Evolutionary conservation across 2,329 filamentous ascomycete genomes (phyloP).

Genomic region (Aspergillus fumigatiaffinis): DNA sequence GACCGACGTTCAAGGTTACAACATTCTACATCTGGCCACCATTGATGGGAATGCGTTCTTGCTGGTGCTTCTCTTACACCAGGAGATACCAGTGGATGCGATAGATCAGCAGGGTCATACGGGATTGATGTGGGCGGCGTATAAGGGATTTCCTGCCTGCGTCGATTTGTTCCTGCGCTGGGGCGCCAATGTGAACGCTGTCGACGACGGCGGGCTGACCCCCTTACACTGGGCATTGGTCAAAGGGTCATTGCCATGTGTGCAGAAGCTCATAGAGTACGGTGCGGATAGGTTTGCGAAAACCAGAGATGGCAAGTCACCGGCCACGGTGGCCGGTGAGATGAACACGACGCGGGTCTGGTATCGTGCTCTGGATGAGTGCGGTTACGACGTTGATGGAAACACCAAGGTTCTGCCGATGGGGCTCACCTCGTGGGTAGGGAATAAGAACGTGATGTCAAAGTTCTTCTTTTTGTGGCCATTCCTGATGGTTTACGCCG

Average conservation of each 20-base stretch:
- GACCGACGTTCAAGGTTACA: conserved; percentile 93
- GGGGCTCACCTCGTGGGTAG: conserved; percentile 68
- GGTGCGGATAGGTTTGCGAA: conserved; percentile 89
- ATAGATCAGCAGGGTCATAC: conserved; percentile 88
- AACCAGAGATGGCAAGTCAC: conserved; percentile 86
- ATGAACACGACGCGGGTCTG: conserved; percentile 82
- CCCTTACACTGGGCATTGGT: conserved; percentile 95
- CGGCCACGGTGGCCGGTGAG: conserved; percentile 77
- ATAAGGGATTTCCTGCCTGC: conserved; percentile 90
- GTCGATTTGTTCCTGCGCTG: conserved; percentile 90
- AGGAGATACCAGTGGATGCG: conserved; percentile 91
- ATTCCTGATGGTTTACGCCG: conserved; percentile 68
- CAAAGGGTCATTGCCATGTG: conserved; percentile 82
- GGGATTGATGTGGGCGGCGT: conserved; percentile 96
- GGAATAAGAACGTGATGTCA: conserved; percentile 72
- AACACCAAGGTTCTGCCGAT: conserved; percentile 67
- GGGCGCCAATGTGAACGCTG: conserved; percentile 89
- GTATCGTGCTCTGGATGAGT: conserved; percentile 77
- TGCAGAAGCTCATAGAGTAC: conserved; percentile 93
- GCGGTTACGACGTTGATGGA: conserved; percentile 76
- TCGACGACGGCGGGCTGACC: conserved; percentile 89
- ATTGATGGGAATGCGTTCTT: conserved; percentile 95
- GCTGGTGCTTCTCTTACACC: conserved; percentile 83
- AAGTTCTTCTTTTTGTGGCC: conserved; percentile 90
- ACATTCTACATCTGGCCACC: conserved; percentile 92